Evolutionary conservation across 2,329 filamentous ascomycete species (phyloP).

Genomic region (Colletotrichum gigasporum): DNA sequence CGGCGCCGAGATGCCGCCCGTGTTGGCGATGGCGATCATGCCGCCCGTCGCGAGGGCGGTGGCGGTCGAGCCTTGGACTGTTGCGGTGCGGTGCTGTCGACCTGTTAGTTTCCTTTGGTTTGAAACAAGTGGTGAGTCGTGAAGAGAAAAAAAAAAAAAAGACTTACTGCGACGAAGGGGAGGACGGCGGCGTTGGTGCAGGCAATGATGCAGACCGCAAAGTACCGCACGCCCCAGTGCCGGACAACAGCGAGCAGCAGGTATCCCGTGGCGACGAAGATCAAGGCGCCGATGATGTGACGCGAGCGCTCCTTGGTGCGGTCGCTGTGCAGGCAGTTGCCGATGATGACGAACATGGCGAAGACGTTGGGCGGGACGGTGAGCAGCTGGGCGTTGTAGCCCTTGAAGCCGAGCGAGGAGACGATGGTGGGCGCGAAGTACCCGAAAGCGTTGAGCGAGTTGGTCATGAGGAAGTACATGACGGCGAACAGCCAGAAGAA

Average conservation of each 20-base stretch:
- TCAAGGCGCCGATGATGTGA: constrained; percentile 40
- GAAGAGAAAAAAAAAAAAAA: too few species aligned
- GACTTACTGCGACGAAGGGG: constrained; percentile 43
- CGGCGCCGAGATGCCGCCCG: constrained; percentile 44
- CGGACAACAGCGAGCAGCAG: constrained; percentile 41
- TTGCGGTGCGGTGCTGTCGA: constrained; percentile 42
- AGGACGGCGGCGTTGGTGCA: constrained; percentile 44
- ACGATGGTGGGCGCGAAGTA: constrained; percentile 48
- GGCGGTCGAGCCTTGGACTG: constrained; percentile 42
- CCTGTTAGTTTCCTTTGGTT: background rate
- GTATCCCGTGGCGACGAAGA: constrained; percentile 41
- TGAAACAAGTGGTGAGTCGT: too few species aligned
- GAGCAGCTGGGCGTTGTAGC: constrained; percentile 44
- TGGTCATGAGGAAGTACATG: constrained; percentile 44
- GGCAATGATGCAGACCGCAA: constrained; percentile 44
- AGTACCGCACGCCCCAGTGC: constrained; percentile 42
- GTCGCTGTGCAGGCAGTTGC: constrained; percentile 43
- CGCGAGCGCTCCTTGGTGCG: constrained; percentile 42
- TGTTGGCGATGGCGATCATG: constrained; percentile 46
- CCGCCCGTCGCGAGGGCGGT: constrained; percentile 45
- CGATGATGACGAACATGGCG: constrained; percentile 44
- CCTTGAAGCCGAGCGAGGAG: constrained; percentile 44
- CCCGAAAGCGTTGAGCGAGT: constrained; percentile 45
- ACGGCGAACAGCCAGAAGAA: constrained; percentile 45
- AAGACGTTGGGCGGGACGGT: constrained; percentile 49